Evolutionary conservation across 2,329 filamentous ascomycete species (phyloP).

Genomic region (Neonectria sp.): DNA sequence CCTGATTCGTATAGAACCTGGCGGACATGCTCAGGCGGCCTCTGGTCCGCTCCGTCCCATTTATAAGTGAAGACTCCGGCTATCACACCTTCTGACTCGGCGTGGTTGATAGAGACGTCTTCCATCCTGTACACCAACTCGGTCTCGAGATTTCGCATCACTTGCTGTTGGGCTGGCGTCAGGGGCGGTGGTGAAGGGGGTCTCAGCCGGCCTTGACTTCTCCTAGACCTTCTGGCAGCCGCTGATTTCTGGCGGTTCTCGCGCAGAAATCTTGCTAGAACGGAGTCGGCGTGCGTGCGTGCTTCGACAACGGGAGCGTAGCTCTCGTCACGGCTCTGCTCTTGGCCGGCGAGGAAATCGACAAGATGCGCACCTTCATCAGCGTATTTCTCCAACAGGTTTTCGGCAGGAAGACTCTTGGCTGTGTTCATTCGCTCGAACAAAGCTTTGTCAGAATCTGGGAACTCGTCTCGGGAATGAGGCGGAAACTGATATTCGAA

Average conservation of each 20-base stretch:
- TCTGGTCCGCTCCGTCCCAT: constrained; percentile 31
- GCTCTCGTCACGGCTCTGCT: constrained; percentile 6
- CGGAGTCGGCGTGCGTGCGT: not conserved
- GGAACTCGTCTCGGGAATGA: constrained; percentile 30
- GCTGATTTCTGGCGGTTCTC: constrained; percentile 7
- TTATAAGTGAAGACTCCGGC: constrained; percentile 38
- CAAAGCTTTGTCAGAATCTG: constrained; percentile 9
- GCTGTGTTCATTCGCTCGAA: constrained; percentile 17
- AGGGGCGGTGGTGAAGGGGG: constrained; percentile 14
- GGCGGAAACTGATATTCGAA: constrained; percentile 31
- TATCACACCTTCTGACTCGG: constrained; percentile 34
- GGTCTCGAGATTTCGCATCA: constrained; percentile 27
- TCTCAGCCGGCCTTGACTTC: not conserved
- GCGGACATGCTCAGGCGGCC: constrained; percentile 33
- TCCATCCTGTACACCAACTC: constrained; percentile 24
- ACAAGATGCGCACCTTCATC: constrained; percentile 25
- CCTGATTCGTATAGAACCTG: constrained; percentile 30
- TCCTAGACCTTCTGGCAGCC: not conserved
- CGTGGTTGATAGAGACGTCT: constrained; percentile 35
- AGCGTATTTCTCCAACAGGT: constrained; percentile 25
- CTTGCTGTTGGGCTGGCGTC: constrained; percentile 12
- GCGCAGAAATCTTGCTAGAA: constrained; percentile 5
- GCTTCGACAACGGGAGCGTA: constrained; percentile 5
- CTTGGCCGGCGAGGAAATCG: constrained; percentile 25
- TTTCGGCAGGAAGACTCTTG: constrained; percentile 21